Conservation (phyloP, 208 protist species). For the Leishmania aethiopica region DNA sequence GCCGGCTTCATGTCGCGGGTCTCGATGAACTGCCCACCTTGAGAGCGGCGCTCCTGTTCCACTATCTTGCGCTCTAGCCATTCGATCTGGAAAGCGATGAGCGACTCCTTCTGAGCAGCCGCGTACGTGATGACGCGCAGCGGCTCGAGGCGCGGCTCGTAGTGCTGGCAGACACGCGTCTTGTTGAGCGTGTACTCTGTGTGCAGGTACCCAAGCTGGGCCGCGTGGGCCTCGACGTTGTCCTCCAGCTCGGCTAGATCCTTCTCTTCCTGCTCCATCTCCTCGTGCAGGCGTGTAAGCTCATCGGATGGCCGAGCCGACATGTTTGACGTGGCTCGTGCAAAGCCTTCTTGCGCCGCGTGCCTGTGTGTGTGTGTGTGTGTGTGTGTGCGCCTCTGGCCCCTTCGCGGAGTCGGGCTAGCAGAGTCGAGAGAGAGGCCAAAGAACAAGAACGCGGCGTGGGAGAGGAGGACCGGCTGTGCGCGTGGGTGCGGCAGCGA, state of each 20-base stretch:
- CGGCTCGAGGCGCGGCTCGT: slow-evolving; percentile 60
- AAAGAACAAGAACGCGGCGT: background rate
- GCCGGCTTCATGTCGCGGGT: slow-evolving; percentile 42
- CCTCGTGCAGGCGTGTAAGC: slow-evolving; percentile 33
- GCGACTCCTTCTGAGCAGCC: slow-evolving; percentile 31
- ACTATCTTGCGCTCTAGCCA: slow-evolving; percentile 75
- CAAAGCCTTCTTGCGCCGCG: background rate
- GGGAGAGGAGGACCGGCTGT: background rate
- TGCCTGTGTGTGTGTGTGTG: background rate
- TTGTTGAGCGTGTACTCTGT: slow-evolving; percentile 76
- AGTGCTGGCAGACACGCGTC: slow-evolving; percentile 46
- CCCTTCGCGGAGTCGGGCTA: background rate
- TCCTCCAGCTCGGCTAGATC: slow-evolving; percentile 53
- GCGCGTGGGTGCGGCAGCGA: background rate
- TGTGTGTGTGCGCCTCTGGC: background rate
- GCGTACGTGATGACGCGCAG: slow-evolving; percentile 49
- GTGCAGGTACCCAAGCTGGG: slow-evolving; percentile 69
- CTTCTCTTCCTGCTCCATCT: slow-evolving; percentile 44
- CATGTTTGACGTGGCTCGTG: background rate
- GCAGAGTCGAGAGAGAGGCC: background rate
- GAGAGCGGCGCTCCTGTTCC: slow-evolving; percentile 48
- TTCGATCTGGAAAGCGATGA: slow-evolving; percentile 51
- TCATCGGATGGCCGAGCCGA: slow-evolving; percentile 21
- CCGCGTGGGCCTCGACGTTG: slow-evolving; percentile 57
- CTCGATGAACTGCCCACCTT: slow-evolving; percentile 41